Evolutionary conservation across 495 filamentous ascomycete genomes (phyloP).

Genomic region (Apiosordaria backusii): DNA sequence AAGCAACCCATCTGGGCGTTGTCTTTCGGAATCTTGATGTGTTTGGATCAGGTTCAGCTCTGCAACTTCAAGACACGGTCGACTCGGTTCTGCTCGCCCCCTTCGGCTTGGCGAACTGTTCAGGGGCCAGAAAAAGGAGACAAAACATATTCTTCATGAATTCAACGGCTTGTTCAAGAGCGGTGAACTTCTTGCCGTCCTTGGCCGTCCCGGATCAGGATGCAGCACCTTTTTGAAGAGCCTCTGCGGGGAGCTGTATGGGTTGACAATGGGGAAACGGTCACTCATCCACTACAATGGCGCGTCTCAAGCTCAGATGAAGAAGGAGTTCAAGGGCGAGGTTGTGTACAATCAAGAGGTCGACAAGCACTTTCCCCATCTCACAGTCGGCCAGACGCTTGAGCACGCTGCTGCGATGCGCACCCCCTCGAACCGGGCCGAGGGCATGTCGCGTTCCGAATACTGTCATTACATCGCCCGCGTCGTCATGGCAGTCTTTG

Average conservation of each 20-base stretch:
- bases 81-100: conserved; percentile 47
- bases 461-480: conserved; percentile 65
- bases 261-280: conserved; percentile 41
- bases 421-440: conserved; percentile 61
- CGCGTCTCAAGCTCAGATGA: conserved; percentile 49
- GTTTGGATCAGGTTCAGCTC: conserved; percentile 50
- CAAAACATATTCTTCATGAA: conserved; percentile 59
- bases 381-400: conserved; percentile 65
- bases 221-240: conserved; percentile 66
- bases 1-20: conserved; percentile 32
- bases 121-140: conserved; percentile 27
- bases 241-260: conserved; percentile 62
- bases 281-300: conserved; percentile 52
- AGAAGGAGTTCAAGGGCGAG: conserved; percentile 60
- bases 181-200: conserved; percentile 77
- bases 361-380: conserved; percentile 63
- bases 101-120: conserved; percentile 48
- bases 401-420: conserved; percentile 63
- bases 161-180: conserved; percentile 70
- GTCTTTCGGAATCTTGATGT: conserved; percentile 53
- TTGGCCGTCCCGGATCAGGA: conserved; percentile 64
- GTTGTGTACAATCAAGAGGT: conserved; percentile 54
- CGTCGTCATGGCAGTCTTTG: conserved; percentile 71
- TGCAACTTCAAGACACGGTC: conserved; percentile 57
- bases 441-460: conserved; percentile 57